Evolutionary conservation across 768 basidiomycete genomes (phyloP).

Genomic region (Podaxis mareebaensis): DNA sequence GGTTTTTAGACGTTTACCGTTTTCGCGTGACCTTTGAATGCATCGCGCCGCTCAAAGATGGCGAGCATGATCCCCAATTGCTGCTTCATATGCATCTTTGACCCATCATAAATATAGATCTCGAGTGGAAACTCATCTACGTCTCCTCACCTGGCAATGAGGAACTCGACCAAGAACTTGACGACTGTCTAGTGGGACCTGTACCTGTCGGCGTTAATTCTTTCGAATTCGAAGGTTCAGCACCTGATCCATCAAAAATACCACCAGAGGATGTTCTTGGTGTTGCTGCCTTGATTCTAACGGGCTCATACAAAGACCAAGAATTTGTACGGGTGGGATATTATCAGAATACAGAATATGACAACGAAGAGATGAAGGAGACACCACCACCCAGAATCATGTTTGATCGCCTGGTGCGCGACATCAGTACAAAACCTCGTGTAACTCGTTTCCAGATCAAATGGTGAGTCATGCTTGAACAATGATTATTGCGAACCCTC

Average conservation of each 20-base stretch:
- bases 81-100: neutral
- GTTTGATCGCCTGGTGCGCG: constrained; percentile 81
- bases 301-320: constrained; percentile 93
- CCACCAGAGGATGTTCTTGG: constrained; percentile 91
- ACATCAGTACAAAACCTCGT: constrained; percentile 88
- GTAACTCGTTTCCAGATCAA: constrained; percentile 93
- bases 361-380: constrained; percentile 88
- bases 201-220: constrained; percentile 96
- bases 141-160: constrained; percentile 93
- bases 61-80: constrained; percentile 38
- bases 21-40: constrained; percentile 98
- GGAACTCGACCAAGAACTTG: constrained; percentile 94
- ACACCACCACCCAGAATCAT: constrained; percentile 65
- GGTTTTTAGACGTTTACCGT: constrained; percentile 87
- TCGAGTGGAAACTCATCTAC: constrained; percentile 98
- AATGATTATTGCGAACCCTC: neutral
- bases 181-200: constrained; percentile 96
- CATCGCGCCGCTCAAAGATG: constrained; percentile 87
- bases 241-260: constrained; percentile 83
- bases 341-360: constrained; percentile 99
- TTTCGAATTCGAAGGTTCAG: constrained; percentile 90
- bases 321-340: constrained; percentile 99
- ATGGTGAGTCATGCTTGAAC: constrained; percentile 52
- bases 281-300: constrained; percentile 95
- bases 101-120: constrained; percentile 50